Base-by-base conservation (phyloP, 139 green algal genomes). In the Choricystis sp. region DNA sequence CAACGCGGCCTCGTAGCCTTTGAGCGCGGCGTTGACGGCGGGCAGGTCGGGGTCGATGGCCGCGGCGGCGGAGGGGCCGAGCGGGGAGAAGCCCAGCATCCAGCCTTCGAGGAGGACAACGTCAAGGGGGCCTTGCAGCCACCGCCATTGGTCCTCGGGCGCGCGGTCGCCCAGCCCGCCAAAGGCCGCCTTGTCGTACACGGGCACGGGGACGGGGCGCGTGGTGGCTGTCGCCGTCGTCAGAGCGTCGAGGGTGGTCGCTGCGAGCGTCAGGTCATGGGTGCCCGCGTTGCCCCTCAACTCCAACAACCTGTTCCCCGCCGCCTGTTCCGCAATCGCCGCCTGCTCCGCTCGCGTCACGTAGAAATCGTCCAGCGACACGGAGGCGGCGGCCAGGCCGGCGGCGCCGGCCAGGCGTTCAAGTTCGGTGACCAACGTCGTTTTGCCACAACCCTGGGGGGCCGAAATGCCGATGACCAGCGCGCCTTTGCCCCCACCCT, bases 311-410 rank as follows among this genome's bases (percentile, higher is more conserved):
- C 69, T 58, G 75, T 97, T 97, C 64, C 49, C 74, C 19, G 76
- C 64, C 65, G 93, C 56, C 0, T 63, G 64, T 29, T 71, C 72
- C 21, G 74, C 73, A 55, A 91, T 66, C 26, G 63, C 73, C 26
- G 30, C 62, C 70, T 87, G 81, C 26, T 71, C 79, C 29, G 62
- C 57, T 26, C 67, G 60, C 0, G 79, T 93, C 26, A 97, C 81
- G 81, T 99, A 99, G 61, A 97, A 98, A 74, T 99, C 93, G 59
- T 99, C 93, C 3, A 98, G 85, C 9, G 92, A 98, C 21, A 98
- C 78, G 49, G 71, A 82, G 0, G 82, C 87, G 3, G 79, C 78
- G 2, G 31, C 62, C 16, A 65, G n/a, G 1, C 69, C 64, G 0
- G 28, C 26, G 48, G 29, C 22, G 20, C 21, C 48, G 28, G n/a